phyloP scores from a whole-genome alignment of 148 eudicot species.

The Hydrangea macrophylla region DNA sequence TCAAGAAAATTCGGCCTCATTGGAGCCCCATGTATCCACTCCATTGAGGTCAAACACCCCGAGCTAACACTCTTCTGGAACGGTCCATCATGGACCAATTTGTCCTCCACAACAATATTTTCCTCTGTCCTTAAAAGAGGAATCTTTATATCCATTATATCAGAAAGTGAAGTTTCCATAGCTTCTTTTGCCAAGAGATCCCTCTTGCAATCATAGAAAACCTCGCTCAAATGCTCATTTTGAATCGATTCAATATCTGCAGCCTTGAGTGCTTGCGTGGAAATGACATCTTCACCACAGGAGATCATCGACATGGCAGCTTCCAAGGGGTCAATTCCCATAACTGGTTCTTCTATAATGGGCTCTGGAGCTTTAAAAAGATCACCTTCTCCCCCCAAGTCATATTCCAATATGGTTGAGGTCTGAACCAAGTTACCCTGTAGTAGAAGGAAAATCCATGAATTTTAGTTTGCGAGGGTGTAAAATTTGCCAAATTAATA shows the following conservation, averaged over 20 bases:
- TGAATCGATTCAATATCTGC: slow-evolving; percentile 57
- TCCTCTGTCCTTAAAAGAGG: slow-evolving; percentile 40
- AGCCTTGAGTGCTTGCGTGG: no score
- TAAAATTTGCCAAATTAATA: not conserved
- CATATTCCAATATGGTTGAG: slow-evolving; percentile 68
- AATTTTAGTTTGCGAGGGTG: not conserved
- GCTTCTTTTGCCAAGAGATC: no score
- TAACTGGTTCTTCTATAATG: slow-evolving; percentile 61
- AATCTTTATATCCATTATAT: slow-evolving; percentile 47
- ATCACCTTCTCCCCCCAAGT: slow-evolving; percentile 87
- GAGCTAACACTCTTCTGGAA: slow-evolving; percentile 68
- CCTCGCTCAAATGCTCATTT: slow-evolving; percentile 62
- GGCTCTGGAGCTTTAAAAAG: slow-evolving; percentile 88
- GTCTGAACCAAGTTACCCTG: slow-evolving; percentile 49
- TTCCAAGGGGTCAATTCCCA: slow-evolving; percentile 64
- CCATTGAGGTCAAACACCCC: slow-evolving; percentile 72
- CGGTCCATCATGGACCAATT: slow-evolving; percentile 31
- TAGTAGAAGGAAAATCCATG: not conserved
- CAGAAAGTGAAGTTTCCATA: slow-evolving; percentile 46
- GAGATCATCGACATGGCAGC: slow-evolving; percentile 75
- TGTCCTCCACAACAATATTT: slow-evolving; percentile 32
- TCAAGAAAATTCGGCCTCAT: slow-evolving; percentile 72
- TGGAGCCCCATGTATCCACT: slow-evolving; percentile 47
- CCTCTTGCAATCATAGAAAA: slow-evolving; percentile 72
- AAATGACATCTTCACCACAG: no score